Evolutionary conservation across 768 basidiomycete species (phyloP).

Genomic region (Russula abietina): DNA sequence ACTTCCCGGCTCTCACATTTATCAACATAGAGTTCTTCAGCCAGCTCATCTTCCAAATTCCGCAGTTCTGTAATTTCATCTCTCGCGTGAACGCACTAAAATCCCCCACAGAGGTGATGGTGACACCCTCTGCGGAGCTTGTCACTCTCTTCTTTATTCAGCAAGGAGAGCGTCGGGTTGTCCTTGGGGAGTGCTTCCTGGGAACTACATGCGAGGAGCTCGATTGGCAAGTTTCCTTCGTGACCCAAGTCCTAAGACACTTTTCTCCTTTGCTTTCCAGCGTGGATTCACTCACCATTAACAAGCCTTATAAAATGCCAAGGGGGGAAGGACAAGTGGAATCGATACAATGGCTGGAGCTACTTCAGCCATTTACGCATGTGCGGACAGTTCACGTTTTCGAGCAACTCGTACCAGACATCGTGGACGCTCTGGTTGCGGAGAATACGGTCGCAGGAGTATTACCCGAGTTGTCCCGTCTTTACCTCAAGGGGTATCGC

Average conservation of each 20-base stretch:
- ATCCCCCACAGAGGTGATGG: not conserved
- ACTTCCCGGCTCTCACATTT: not conserved
- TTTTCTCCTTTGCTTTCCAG: not conserved
- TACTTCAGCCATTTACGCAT: not conserved
- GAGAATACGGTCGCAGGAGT: not conserved
- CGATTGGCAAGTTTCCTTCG: conserved; percentile 6
- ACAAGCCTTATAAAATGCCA: no score
- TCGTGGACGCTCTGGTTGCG: not conserved
- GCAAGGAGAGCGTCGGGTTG: not conserved
- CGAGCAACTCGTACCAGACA: not conserved
- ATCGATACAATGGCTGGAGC: not conserved
- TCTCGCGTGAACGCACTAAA: not conserved
- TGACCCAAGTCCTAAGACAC: not conserved
- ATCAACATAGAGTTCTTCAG: not conserved
- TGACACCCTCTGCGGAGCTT: not conserved
- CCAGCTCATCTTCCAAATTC: not conserved
- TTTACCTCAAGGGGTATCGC: not conserved
- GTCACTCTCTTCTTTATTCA: not conserved
- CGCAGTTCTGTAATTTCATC: conserved; percentile 2
- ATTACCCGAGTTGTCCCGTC: not conserved
- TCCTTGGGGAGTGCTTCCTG: not conserved
- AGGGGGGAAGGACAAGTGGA: not conserved
- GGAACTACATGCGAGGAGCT: not conserved
- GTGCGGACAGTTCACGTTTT: not conserved
- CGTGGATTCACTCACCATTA: not conserved